Evolutionary conservation across 2,329 filamentous ascomycete species (phyloP).

Genomic region (Colletotrichum ledebouriae): DNA sequence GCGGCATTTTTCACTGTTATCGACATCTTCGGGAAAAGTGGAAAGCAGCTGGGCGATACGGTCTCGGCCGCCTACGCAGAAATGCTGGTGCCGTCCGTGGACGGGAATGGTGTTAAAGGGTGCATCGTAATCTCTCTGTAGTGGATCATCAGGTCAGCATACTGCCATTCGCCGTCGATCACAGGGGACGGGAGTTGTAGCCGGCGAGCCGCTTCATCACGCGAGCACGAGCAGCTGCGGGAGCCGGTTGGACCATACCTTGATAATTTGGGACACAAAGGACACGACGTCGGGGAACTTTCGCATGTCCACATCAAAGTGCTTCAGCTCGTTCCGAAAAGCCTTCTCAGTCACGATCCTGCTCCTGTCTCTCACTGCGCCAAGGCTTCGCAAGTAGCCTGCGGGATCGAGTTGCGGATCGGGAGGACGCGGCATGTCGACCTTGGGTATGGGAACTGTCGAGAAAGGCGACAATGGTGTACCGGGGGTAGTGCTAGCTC

Average conservation of each 20-base stretch:
- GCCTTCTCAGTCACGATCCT: conserved; percentile 82
- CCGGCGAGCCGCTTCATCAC: conserved; percentile 3
- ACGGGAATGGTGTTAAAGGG: conserved; percentile 78
- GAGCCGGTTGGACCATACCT: conserved; percentile 67
- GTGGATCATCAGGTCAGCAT: conserved; percentile 27
- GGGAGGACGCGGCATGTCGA: conserved; percentile 85
- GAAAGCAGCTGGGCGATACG: conserved; percentile 78
- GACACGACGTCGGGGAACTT: conserved; percentile 87
- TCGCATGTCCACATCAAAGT: conserved; percentile 89
- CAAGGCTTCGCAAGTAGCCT: conserved; percentile 90
- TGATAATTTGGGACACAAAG: conserved; percentile 94
- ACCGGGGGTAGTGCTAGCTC: conserved; percentile 60
- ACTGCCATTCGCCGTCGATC: conserved; percentile 3
- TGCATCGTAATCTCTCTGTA: conserved; percentile 67
- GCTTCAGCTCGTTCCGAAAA: conserved; percentile 79
- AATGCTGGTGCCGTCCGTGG: conserved; percentile 90
- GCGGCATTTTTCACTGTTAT: conserved; percentile 80
- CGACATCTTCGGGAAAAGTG: conserved; percentile 76
- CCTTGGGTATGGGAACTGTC: conserved; percentile 73
- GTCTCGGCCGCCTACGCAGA: conserved; percentile 82
- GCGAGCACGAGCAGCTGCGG: conserved; percentile 2
- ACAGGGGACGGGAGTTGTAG: conserved; percentile 5
- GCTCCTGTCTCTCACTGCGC: conserved; percentile 86
- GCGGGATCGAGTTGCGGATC: conserved; percentile 91
- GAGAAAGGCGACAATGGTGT: conserved; percentile 67